Base-by-base conservation (phyloP, 495 filamentous ascomycete species). In the Oleoguttula mirabilis region DNA sequence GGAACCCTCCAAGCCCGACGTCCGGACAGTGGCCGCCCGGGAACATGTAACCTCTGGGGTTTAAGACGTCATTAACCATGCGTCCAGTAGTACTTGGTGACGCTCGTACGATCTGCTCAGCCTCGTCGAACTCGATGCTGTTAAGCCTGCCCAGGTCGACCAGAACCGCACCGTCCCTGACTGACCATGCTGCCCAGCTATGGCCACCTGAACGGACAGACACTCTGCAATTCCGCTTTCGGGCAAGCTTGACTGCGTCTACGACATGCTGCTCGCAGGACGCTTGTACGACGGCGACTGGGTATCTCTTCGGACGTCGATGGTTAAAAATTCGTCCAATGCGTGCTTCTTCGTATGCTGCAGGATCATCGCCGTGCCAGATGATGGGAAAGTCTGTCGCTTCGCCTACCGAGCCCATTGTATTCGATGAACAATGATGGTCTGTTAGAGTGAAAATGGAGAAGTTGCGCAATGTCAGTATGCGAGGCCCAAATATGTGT, bases 161-260 rank as follows among this genome's bases (percentile, higher is more conserved):
- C 4, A 76, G 51, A 21, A 76, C 64, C 0, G 71, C 67, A 39
- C 69, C 55, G 8, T 69, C 60, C 1, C 66, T 60, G 0, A 73
- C 62, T 41, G 62, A 67, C 72, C 72, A 76, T 0, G 59, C 68
- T 0, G 67, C 65, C 67, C 65, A 71, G 19, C 62, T 66, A 45
- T 76, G 71, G 0, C 72, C 72, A n/a, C 71, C 72, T 3, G 67
- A 68, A 8, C 71, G 60, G 20, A 76, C 65, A 3, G 66, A 65
- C 12, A 76, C 58, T 0, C 66, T 54, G 32, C 53, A 64, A 3
- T 59, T 48, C n/a, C 46, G 30, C n/a, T 58, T 39, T 0, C 40
- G 57, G 1, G 71, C 71, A 10, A 72, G 47, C 32, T 63, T 47
- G 0, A 76, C 69, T 0, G 64, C 65, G 10, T 60, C 54, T 2